Evolutionary conservation across 306 rosid species (phyloP).

Genomic region (Cercis canadensis): DNA sequence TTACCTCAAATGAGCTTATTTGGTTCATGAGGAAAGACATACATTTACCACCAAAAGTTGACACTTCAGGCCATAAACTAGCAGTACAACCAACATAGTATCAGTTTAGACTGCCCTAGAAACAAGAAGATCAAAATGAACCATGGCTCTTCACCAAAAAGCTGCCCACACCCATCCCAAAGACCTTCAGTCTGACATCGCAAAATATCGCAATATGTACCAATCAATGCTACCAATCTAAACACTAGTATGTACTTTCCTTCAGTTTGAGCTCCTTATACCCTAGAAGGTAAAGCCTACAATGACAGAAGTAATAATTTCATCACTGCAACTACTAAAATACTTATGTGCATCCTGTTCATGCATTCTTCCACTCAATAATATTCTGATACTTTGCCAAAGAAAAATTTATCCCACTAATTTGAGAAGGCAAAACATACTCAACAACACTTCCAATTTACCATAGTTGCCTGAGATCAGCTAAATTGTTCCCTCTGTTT

Average conservation of each 20-base stretch:
- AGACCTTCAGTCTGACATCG: not conserved
- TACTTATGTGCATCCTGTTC: not conserved
- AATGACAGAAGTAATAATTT: constrained; percentile 8
- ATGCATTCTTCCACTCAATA: constrained; percentile 5
- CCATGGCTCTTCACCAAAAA: not conserved
- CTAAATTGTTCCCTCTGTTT: too few relatives aligned
- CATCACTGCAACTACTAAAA: not conserved
- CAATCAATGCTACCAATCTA: not conserved
- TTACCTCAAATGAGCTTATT: too few relatives aligned
- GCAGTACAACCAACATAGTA: constrained; percentile 16
- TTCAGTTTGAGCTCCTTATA: constrained; percentile 3
- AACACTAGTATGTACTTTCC: not conserved
- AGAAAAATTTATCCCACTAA: constrained; percentile 4
- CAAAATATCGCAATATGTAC: not conserved
- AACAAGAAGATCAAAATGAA: too few relatives aligned
- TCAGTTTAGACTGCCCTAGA: too few relatives aligned
- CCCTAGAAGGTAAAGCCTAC: not conserved
- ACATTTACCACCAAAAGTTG: too few relatives aligned
- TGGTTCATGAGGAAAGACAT: too few relatives aligned
- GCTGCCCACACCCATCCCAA: not conserved
- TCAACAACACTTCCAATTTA: not conserved
- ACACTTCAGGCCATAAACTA: constrained; percentile 22
- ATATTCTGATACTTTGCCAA: not conserved
- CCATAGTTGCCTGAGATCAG: too few relatives aligned
- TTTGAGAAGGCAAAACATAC: constrained; percentile 2